Evolutionary conservation across 2,329 filamentous ascomycete species (phyloP).

Genomic region (Thelonectria blattea): DNA sequence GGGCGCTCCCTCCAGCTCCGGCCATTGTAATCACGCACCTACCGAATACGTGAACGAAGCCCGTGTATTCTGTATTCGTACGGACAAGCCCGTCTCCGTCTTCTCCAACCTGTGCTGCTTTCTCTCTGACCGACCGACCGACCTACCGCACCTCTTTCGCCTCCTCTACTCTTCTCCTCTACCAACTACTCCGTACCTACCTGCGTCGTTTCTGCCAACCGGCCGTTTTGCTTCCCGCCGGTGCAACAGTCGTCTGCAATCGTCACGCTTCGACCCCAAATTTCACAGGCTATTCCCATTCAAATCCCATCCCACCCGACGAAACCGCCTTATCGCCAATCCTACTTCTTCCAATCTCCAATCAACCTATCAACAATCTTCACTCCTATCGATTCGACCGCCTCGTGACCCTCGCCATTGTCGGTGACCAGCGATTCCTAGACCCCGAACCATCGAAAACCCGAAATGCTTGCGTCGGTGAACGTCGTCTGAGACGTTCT

Average conservation of each 20-base stretch:
- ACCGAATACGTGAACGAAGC: constrained; percentile 10
- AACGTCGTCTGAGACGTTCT: constrained; percentile 38
- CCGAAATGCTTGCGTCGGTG: constrained; percentile 36
- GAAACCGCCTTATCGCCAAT: constrained; percentile 12
- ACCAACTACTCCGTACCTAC: neutral
- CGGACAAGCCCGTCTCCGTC: neutral
- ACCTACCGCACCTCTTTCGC: neutral
- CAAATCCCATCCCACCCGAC: constrained; percentile 5
- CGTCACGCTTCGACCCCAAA: neutral
- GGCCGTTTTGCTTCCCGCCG: neutral
- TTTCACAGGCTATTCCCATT: constrained; percentile 5
- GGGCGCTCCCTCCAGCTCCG: neutral
- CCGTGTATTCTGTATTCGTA: neutral
- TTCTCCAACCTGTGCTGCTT: neutral
- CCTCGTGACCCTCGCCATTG: constrained; percentile 3
- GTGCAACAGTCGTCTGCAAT: neutral
- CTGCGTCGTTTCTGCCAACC: neutral
- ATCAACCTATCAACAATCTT: constrained; percentile 2
- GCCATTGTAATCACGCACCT: constrained; percentile 4
- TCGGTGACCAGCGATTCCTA: neutral
- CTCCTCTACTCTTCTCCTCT: neutral
- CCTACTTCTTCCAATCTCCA: neutral
- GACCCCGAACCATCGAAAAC: constrained; percentile 6
- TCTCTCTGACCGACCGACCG: neutral
- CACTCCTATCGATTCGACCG: neutral